Percentiles rank a stretch among this genome's conserved stretches.
These are phyloP conservation scores for Imleria badia DNA, from an alignment of 768 basidiomycete species.

Conservation along the genomic window DNA sequence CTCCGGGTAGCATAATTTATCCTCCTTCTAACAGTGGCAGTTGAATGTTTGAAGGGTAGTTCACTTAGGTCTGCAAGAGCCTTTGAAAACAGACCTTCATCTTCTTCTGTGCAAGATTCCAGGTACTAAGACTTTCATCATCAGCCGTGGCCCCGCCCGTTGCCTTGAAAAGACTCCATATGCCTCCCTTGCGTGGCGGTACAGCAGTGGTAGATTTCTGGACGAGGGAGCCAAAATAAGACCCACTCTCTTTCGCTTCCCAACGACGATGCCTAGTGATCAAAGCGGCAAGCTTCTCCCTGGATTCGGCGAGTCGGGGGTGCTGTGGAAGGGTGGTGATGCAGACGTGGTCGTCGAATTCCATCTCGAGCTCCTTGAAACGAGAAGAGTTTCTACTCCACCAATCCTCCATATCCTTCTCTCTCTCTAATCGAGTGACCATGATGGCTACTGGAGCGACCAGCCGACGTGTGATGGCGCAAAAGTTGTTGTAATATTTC, in stretches of 20 bases:
- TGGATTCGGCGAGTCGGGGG: conserved; percentile 10
- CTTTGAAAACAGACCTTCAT: conserved; percentile 6
- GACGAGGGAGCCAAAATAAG: conserved; percentile 12
- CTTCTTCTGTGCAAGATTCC: conserved; percentile 1
- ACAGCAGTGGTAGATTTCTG: neutral
- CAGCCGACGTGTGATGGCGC: conserved; percentile 35
- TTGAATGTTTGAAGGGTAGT: conserved; percentile 4
- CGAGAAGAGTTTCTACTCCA: conserved; percentile 29
- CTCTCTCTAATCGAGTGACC: conserved; percentile 36
- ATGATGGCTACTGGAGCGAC: conserved; percentile 39
- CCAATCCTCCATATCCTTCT: conserved; percentile 29
- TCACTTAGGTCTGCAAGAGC: neutral
- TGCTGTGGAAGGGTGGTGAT: conserved; percentile 30
- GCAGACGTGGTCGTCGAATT: conserved; percentile 39
- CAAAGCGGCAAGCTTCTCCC: conserved; percentile 12
- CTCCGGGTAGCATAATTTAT: neutral
- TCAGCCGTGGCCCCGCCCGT: neutral
- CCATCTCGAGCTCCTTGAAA: conserved; percentile 29
- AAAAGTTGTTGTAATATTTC: conserved; percentile 36
- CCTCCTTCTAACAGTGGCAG: conserved; percentile 4
- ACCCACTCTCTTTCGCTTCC: conserved; percentile 1
- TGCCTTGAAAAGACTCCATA: neutral
- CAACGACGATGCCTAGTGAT: conserved; percentile 11
- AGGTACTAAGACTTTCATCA: neutral
- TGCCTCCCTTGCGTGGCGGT: neutral